Evolutionary conservation across 495 filamentous ascomycete genomes (phyloP).

Genomic region (Cercophora sp.): DNA sequence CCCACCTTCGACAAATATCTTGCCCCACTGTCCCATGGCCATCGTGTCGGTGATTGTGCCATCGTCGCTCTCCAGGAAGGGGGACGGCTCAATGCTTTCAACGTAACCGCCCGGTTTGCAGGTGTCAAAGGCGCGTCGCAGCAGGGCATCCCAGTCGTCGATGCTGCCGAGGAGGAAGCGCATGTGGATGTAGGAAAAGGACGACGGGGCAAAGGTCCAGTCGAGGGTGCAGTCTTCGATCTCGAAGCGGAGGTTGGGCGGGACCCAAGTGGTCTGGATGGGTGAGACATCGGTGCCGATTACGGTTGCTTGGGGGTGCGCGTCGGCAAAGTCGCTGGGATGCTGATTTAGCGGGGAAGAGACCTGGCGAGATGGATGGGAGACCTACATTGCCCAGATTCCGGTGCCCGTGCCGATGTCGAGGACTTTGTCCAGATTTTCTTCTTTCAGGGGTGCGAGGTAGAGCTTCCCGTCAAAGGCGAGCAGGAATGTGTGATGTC

Average conservation of each 20-base stretch:
- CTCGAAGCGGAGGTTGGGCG: slow-evolving; percentile 50
- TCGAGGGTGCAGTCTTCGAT: slow-evolving; percentile 52
- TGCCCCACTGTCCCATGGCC: slow-evolving; percentile 32
- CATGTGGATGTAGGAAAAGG: slow-evolving; percentile 65
- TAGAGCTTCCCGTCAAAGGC: slow-evolving; percentile 52
- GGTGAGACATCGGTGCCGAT: slow-evolving; percentile 61
- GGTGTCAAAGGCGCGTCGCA: slow-evolving; percentile 31
- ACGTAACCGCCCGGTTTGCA: slow-evolving; percentile 41
- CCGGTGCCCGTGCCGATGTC: slow-evolving; percentile 54
- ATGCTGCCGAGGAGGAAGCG: slow-evolving; percentile 54
- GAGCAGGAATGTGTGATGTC: slow-evolving; percentile 21
- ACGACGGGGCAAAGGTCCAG: slow-evolving; percentile 49
- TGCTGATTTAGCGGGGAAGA: too few relatives aligned
- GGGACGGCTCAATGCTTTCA: slow-evolving; percentile 26
- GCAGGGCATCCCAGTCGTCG: slow-evolving; percentile 50
- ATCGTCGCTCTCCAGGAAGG: slow-evolving; percentile 23
- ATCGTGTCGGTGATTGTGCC: slow-evolving; percentile 23
- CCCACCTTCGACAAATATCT: slow-evolving; percentile 26
- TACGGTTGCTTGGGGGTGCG: slow-evolving; percentile 49
- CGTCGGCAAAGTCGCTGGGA: slow-evolving; percentile 40
- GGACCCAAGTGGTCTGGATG: slow-evolving; percentile 50
- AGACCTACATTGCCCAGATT: slow-evolving; percentile 9
- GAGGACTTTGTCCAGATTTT: slow-evolving; percentile 36
- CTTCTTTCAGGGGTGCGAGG: slow-evolving; percentile 47
- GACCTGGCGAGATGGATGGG: too few relatives aligned